Conservation (phyloP, 345 rosid species). For the Aquilaria yunnanensis region DNA sequence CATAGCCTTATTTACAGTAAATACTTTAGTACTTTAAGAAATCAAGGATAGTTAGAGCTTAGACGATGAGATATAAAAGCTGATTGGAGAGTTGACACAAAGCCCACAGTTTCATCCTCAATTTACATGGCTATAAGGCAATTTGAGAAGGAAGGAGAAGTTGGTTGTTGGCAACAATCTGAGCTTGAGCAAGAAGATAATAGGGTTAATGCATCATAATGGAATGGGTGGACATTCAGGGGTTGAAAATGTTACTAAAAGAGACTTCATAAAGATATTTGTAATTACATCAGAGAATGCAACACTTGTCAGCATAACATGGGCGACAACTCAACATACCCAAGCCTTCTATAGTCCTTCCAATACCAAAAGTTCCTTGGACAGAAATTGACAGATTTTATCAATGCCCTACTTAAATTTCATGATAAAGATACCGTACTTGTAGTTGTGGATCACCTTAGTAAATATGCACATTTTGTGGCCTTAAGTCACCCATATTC, state of each 20-base stretch:
- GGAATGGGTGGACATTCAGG: conserved; percentile 4
- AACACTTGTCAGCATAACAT: not conserved
- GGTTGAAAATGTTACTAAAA: not conserved
- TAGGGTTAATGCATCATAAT: no score
- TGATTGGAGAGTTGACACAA: no score
- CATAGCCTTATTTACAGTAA: no score
- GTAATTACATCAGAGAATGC: not conserved
- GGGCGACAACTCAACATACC: not conserved
- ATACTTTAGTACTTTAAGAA: no score
- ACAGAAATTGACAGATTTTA: conserved; percentile 7
- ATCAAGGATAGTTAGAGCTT: no score
- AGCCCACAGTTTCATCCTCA: not conserved
- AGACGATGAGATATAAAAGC: not conserved
- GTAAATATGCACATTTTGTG: conserved; percentile 12
- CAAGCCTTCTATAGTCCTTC: not conserved
- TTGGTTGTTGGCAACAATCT: not conserved
- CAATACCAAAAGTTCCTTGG: not conserved
- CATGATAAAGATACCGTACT: not conserved
- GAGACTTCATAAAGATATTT: not conserved
- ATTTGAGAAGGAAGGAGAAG: not conserved
- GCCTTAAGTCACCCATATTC: not conserved
- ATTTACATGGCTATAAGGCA: not conserved
- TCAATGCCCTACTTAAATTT: conserved; percentile 1
- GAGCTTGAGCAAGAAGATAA: no score
- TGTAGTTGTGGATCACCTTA: conserved; percentile 10